A percentile compares a stretch with the other conserved stretches of the same genome.
These are phyloP conservation scores for Leishmania arabica DNA, from an alignment of 208 protist species.

Conservation along the genomic window DNA sequence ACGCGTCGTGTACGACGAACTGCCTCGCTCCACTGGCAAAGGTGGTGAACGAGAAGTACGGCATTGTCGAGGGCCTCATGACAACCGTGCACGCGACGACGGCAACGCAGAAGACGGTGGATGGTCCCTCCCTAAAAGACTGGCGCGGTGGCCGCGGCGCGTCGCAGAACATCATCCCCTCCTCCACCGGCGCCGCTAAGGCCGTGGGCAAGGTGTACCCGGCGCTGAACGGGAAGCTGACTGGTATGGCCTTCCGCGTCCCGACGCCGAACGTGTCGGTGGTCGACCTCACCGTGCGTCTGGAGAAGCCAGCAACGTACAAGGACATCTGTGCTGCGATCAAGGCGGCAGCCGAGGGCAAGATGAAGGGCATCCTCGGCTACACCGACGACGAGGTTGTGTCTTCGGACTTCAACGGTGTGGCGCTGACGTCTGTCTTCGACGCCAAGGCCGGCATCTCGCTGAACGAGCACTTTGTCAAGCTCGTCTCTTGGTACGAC, in stretches of 20 bases:
- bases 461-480: conserved; percentile 97
- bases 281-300: conserved; percentile 97
- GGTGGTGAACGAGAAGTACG: conserved; percentile 96
- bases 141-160: conserved; percentile 97
- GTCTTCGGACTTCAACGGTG: conserved; percentile 97
- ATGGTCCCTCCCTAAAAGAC: conserved; percentile 98
- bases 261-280: conserved; percentile 98
- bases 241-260: conserved; percentile 99
- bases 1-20: conserved; percentile 99
- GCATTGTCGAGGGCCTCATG: conserved; percentile 98
- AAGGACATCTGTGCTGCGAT: conserved; percentile 96
- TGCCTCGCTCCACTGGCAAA: conserved; percentile 99
- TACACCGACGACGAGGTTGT: conserved; percentile 99
- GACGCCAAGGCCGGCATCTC: conserved; percentile 98
- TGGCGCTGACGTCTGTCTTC: conserved; percentile 97
- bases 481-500: conserved; percentile 99
- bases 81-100: conserved; percentile 99
- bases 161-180: conserved; percentile 99
- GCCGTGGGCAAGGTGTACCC: conserved; percentile 98
- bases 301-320: conserved; percentile 94
- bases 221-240: conserved; percentile 87
- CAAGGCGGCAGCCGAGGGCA: conserved; percentile 90
- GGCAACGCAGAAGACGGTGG: conserved; percentile 98
- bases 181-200: conserved; percentile 99
- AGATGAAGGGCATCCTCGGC: conserved; percentile 96